Percentiles rank a stretch among this genome's conserved stretches.
These are phyloP conservation scores for Trichoderma lentiforme DNA, from an alignment of 2,329 filamentous ascomycete species.

Conservation along the genomic window DNA sequence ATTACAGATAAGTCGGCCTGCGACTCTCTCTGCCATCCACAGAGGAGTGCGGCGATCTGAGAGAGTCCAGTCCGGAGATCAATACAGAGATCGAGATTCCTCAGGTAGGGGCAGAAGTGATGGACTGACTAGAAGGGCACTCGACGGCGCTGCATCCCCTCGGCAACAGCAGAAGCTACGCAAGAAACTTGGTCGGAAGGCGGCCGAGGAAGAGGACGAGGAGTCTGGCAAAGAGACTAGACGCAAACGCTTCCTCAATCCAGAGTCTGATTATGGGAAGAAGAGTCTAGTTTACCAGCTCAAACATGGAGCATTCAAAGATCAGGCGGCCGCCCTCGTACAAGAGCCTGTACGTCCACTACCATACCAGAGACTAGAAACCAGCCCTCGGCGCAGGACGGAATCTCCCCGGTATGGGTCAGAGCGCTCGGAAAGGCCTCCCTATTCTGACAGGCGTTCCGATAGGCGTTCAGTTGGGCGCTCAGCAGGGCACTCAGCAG, in stretches of 20 bases:
- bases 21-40: slow-evolving; percentile 63
- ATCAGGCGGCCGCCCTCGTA: slow-evolving; percentile 27
- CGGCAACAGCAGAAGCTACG: slow-evolving; percentile 45
- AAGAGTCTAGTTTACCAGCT: slow-evolving; percentile 54
- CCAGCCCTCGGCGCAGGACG: background rate
- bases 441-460: background rate
- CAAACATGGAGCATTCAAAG: slow-evolving; percentile 42
- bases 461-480: background rate
- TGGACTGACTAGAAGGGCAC: slow-evolving; percentile 28
- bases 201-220: slow-evolving; percentile 33
- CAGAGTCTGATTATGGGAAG: slow-evolving; percentile 49
- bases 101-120: slow-evolving; percentile 20
- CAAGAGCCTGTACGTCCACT: slow-evolving; percentile 27
- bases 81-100: slow-evolving; percentile 18
- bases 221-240: slow-evolving; percentile 42
- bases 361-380: slow-evolving; percentile 3
- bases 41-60: slow-evolving; percentile 57
- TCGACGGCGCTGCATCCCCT: slow-evolving; percentile 29
- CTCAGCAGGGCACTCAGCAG: background rate
- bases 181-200: slow-evolving; percentile 49
- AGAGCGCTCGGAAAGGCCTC: background rate
- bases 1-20: slow-evolving; percentile 26
- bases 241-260: slow-evolving; percentile 51
- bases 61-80: slow-evolving; percentile 30
- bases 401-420: background rate